Percentiles rank a stretch among this genome's conserved stretches.
These are phyloP conservation scores for Talaromyces sp. DNA, from an alignment of 2,329 filamentous ascomycete species.

Conservation along the genomic window DNA sequence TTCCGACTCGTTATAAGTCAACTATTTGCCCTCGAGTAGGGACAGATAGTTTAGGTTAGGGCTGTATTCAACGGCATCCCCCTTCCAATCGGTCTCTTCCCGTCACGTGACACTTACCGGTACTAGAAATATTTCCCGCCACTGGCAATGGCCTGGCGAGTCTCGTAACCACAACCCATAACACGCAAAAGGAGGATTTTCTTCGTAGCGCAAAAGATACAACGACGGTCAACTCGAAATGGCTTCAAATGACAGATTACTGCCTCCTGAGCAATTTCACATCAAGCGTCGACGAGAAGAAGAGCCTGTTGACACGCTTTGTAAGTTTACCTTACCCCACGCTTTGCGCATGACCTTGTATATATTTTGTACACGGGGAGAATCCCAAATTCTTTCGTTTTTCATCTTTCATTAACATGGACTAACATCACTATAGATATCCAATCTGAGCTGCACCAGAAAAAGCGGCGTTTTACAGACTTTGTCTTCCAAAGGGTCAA, in stretches of 20 bases:
- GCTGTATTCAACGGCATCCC: neutral
- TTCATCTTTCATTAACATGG: neutral
- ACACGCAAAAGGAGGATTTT: neutral
- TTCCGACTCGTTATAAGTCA: too few relatives aligned
- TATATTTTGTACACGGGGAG: neutral
- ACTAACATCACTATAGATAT: conserved; percentile 36
- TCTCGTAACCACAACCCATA: neutral
- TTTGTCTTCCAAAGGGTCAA: conserved; percentile 47
- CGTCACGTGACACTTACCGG: neutral
- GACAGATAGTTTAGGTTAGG: neutral
- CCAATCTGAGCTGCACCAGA: conserved; percentile 43
- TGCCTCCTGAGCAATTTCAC: conserved; percentile 49
- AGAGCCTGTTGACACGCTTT: conserved; percentile 54
- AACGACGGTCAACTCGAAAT: neutral
- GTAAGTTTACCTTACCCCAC: conserved; percentile 30
- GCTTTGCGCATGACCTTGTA: conserved; percentile 3
- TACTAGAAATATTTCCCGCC: neutral
- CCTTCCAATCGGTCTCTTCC: neutral
- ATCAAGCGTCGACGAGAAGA: conserved; percentile 58
- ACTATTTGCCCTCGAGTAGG: neutral
- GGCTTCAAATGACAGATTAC: conserved; percentile 26
- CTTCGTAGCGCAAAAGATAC: neutral
- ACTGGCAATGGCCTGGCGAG: neutral
- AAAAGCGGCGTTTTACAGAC: conserved; percentile 49
- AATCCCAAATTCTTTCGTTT: neutral